phyloP scores from a whole-genome alignment of 768 basidiomycete genomes.

The Austroboletus festivus region DNA sequence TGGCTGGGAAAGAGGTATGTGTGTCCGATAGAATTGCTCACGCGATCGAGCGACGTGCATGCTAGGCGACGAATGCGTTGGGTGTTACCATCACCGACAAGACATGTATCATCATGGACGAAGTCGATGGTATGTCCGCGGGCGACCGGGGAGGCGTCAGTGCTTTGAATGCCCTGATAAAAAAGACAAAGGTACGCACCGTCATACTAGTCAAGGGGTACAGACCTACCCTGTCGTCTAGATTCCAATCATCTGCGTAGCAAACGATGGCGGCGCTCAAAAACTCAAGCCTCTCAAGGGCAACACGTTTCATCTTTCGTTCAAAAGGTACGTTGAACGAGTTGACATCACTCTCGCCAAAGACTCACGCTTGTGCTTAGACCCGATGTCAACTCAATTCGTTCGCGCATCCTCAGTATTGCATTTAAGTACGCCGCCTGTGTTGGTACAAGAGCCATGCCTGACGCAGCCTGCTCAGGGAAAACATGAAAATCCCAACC shows the following conservation, averaged over 20 bases:
- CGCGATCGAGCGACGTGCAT: not conserved
- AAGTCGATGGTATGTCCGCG: conserved; percentile 98
- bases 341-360: not conserved
- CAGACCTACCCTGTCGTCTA: conserved; percentile 26
- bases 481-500: conserved; percentile 88
- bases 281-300: conserved; percentile 84
- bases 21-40: conserved; percentile 11
- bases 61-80: conserved; percentile 57
- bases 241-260: conserved; percentile 97
- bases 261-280: conserved; percentile 82
- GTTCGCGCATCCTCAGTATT: conserved; percentile 86
- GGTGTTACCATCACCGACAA: conserved; percentile 75
- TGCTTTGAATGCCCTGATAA: conserved; percentile 87
- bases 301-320: conserved; percentile 73
- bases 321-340: conserved; percentile 58
- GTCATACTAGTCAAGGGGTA: no score
- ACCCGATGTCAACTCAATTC: conserved; percentile 70
- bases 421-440: conserved; percentile 69
- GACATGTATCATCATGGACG: conserved; percentile 96
- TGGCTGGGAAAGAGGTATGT: conserved; percentile 57
- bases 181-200: conserved; percentile 74
- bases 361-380: conserved; percentile 36
- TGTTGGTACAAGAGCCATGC: no score
- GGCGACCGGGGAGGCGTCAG: conserved; percentile 97
- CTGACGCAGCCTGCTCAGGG: conserved; percentile 37